These are phyloP conservation scores for Corymbia maculata DNA, from an alignment of 345 rosid genomes.

Conservation along the genomic window DNA sequence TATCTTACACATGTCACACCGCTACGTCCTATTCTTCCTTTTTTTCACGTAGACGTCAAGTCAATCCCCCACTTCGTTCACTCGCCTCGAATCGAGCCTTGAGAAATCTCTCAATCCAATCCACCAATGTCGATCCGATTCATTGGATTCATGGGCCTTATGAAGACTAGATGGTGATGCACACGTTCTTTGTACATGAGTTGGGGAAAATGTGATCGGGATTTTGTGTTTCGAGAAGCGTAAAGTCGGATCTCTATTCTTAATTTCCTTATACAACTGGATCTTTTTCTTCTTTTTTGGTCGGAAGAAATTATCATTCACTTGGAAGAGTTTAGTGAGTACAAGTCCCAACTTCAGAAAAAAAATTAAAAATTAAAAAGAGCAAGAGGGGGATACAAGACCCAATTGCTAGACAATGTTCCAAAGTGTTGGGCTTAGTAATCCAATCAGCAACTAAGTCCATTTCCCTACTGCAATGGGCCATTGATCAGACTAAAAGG, in stretches of 20 bases:
- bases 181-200: not conserved
- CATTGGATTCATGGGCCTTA: not conserved
- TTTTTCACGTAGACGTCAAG: not conserved
- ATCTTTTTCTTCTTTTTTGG: not conserved
- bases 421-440: not conserved
- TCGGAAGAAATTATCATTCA: not conserved
- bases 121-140: not conserved
- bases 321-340: not conserved
- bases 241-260: not conserved
- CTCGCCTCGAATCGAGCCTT: not conserved
- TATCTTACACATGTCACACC: not conserved
- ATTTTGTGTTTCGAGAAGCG: not conserved
- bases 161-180: not conserved
- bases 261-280: not conserved
- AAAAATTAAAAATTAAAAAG: not conserved
- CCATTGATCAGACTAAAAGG: not conserved
- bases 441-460: not conserved
- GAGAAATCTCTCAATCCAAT: not conserved
- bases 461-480: not conserved
- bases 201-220: not conserved
- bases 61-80: not conserved
- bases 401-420: not conserved
- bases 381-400: not conserved
- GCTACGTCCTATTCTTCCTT: not conserved
- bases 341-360: not conserved